These are phyloP conservation scores for Pistacia atlantica DNA, from an alignment of 345 rosid genomes.

Conservation along the genomic window DNA sequence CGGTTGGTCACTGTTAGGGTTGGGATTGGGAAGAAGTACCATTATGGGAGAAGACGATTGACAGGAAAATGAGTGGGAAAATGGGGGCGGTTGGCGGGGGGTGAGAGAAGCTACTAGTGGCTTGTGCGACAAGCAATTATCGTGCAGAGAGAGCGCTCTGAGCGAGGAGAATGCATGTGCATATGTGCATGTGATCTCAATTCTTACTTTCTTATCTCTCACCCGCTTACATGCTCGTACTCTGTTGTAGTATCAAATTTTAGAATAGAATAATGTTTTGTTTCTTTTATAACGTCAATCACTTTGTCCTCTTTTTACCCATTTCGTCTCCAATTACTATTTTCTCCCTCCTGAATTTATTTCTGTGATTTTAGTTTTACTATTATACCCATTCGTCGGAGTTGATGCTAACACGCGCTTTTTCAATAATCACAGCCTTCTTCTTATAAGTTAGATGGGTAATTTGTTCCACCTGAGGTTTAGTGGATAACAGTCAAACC, in stretches of 20 bases:
- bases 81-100: background rate
- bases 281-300: slow-evolving; percentile 1
- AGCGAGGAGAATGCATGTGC: slow-evolving; percentile 30
- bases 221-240: background rate
- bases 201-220: background rate
- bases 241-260: slow-evolving; percentile 4
- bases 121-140: slow-evolving; percentile 28
- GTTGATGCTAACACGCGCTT: no score
- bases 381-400: no score
- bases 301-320: background rate
- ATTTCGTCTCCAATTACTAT: no score
- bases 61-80: background rate
- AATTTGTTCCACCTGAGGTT: no score
- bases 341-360: no score
- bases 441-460: no score
- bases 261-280: background rate
- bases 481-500: no score
- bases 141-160: slow-evolving; percentile 21
- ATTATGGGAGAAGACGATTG: background rate
- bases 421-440: no score
- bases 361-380: no score
- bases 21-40: slow-evolving; percentile 3
- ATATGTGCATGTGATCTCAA: background rate
- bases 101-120: slow-evolving; percentile 1
- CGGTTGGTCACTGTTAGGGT: background rate